Conservation (phyloP, 495 filamentous ascomycete species). For the Xylaria intraflava region DNA sequence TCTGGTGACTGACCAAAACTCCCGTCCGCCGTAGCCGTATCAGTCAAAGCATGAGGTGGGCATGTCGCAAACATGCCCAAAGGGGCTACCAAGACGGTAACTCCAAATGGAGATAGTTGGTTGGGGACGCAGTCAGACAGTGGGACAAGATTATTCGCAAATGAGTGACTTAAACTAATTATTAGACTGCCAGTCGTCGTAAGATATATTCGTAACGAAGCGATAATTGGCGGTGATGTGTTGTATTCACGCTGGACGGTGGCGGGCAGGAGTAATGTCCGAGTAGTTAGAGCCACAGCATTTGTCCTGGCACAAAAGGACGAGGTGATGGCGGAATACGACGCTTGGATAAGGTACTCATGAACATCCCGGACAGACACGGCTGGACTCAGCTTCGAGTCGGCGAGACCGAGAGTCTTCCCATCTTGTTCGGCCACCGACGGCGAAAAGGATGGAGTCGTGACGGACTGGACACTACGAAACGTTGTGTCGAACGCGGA, state of each 20-base stretch:
- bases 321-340: slow-evolving; percentile 37
- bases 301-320: slow-evolving; percentile 34
- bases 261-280: slow-evolving; percentile 33
- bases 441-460: slow-evolving; percentile 17
- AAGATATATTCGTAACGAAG: slow-evolving; percentile 41
- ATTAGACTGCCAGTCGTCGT: slow-evolving; percentile 43
- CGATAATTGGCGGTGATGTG: slow-evolving; percentile 28
- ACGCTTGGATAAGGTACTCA: slow-evolving; percentile 40
- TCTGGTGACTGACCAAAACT: slow-evolving; percentile 41
- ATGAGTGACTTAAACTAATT: slow-evolving; percentile 36
- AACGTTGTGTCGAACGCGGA: slow-evolving; percentile 35
- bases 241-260: slow-evolving; percentile 18
- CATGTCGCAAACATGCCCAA: slow-evolving; percentile 41
- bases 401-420: slow-evolving; percentile 12
- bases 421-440: slow-evolving; percentile 16
- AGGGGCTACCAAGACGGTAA: slow-evolving; percentile 39
- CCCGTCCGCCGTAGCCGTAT: slow-evolving; percentile 16
- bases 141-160: slow-evolving; percentile 32
- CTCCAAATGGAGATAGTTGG: slow-evolving; percentile 27
- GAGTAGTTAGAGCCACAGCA: slow-evolving; percentile 38
- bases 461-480: slow-evolving; percentile 30
- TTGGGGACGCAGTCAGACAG: slow-evolving; percentile 32
- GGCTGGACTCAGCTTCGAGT: slow-evolving; percentile 25
- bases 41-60: slow-evolving; percentile 21
- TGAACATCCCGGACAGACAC: slow-evolving; percentile 29